Evolutionary conservation across 2,329 filamentous ascomycete species (phyloP).

Genomic region (Fusarium xyrophilum): DNA sequence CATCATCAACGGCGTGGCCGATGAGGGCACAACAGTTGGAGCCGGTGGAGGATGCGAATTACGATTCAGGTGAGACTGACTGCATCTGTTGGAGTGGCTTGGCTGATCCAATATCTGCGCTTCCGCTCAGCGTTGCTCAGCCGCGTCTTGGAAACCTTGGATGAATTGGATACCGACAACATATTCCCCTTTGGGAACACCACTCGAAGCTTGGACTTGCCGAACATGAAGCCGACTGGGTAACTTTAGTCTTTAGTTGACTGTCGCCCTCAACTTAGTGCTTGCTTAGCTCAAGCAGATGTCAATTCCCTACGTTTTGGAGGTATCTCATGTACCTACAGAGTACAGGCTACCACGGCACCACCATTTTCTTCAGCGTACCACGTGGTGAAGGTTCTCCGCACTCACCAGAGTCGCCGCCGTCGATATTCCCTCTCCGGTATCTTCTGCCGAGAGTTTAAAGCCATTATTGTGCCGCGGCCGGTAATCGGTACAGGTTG

Average conservation of each 20-base stretch:
- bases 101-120: neutral
- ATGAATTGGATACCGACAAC: constrained; percentile 8
- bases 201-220: neutral
- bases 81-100: neutral
- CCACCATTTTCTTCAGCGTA: constrained; percentile 2
- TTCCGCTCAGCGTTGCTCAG: constrained; percentile 8
- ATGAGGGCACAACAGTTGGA: neutral
- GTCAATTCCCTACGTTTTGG: constrained; percentile 23
- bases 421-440: constrained; percentile 1
- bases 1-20: constrained; percentile 16
- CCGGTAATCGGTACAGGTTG: constrained; percentile 22
- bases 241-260: neutral
- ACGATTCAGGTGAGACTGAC: constrained; percentile 22
- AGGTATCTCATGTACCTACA: constrained; percentile 25
- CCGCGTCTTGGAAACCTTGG: neutral
- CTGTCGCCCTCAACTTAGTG: constrained; percentile 4
- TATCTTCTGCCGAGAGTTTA: constrained; percentile 8
- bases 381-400: constrained; percentile 28
- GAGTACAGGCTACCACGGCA: neutral
- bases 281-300: constrained; percentile 17
- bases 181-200: constrained; percentile 5
- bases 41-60: neutral
- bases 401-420: constrained; percentile 6
- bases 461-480: constrained; percentile 3
- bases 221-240: neutral